A percentile compares a stretch with the other conserved stretches of the same genome.
These are phyloP conservation scores for Aspergillus neoniger DNA, from an alignment of 2,329 filamentous ascomycete genomes.

Conservation along the genomic window DNA sequence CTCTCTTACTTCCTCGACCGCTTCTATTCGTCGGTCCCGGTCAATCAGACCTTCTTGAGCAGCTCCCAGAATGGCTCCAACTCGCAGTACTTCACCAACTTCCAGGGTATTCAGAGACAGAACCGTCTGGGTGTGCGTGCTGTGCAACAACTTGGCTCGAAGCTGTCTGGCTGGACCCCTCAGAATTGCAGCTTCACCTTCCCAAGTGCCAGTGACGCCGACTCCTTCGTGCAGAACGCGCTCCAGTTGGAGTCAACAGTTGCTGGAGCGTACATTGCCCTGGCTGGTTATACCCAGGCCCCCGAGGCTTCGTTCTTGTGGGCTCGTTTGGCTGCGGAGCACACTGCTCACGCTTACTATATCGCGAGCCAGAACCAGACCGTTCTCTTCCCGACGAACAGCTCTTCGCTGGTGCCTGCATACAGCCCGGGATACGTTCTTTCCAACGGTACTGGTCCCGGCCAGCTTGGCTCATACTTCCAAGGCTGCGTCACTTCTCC, in stretches of 20 bases:
- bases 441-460: constrained; percentile 20
- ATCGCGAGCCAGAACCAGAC: constrained; percentile 22
- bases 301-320: constrained; percentile 35
- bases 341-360: constrained; percentile 25
- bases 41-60: constrained; percentile 28
- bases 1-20: constrained; percentile 27
- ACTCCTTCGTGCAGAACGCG: constrained; percentile 23
- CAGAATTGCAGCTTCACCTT: constrained; percentile 28
- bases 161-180: constrained; percentile 19
- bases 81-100: constrained; percentile 24
- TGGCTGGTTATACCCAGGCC: constrained; percentile 30
- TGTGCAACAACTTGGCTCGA: constrained; percentile 22
- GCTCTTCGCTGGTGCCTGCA: constrained; percentile 25
- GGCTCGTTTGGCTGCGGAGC: constrained; percentile 31
- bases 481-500: constrained; percentile 27
- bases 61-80: constrained; percentile 22
- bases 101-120: constrained; percentile 27
- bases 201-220: constrained; percentile 19
- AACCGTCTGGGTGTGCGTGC: constrained; percentile 29
- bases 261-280: constrained; percentile 29
- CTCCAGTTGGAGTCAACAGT: constrained; percentile 25
- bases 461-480: constrained; percentile 28
- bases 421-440: constrained; percentile 28
- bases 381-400: constrained; percentile 23
- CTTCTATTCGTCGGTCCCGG: constrained; percentile 25